Percentiles rank a stretch among this genome's conserved stretches.
Conservation (phyloP, 106 monocot species). For the Dendrobium huoshanense region DNA sequence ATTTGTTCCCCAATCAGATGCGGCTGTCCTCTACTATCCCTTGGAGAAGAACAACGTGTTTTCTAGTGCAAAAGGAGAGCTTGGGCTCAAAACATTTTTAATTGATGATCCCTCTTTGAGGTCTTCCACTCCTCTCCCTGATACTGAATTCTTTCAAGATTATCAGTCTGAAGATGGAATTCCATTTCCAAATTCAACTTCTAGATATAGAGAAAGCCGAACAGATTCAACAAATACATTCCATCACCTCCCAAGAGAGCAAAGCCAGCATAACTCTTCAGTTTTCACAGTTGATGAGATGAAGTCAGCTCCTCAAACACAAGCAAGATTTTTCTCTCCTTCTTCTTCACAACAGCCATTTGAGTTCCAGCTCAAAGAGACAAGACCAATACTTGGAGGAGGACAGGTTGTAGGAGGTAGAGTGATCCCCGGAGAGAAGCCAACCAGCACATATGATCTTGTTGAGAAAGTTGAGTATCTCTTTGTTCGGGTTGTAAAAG, state of each 20-base stretch:
- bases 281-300: conserved; percentile 17
- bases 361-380: conserved; percentile 62
- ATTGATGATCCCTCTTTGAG: conserved; percentile 31
- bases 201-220: not conserved
- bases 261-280: not conserved
- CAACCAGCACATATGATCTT: conserved; percentile 55
- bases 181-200: no score
- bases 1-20: conserved; percentile 32
- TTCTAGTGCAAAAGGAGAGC: conserved; percentile 54
- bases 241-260: conserved; percentile 26
- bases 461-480: conserved; percentile 70
- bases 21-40: conserved; percentile 33
- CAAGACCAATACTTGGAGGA: conserved; percentile 53
- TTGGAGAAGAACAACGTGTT: conserved; percentile 47
- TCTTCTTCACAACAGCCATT: conserved; percentile 29
- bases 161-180: not conserved
- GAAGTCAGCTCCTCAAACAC: conserved; percentile 24
- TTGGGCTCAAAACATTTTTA: conserved; percentile 49
- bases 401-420: conserved; percentile 47
- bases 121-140: conserved; percentile 13
- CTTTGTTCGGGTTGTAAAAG: conserved; percentile 71
- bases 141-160: conserved; percentile 12
- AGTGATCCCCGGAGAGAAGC: conserved; percentile 31
- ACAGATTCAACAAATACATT: conserved; percentile 6
- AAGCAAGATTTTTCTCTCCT: conserved; percentile 29